phyloP scores from a whole-genome alignment of 2,329 filamentous ascomycete genomes.

The Rhytidhysteron rufulum region DNA sequence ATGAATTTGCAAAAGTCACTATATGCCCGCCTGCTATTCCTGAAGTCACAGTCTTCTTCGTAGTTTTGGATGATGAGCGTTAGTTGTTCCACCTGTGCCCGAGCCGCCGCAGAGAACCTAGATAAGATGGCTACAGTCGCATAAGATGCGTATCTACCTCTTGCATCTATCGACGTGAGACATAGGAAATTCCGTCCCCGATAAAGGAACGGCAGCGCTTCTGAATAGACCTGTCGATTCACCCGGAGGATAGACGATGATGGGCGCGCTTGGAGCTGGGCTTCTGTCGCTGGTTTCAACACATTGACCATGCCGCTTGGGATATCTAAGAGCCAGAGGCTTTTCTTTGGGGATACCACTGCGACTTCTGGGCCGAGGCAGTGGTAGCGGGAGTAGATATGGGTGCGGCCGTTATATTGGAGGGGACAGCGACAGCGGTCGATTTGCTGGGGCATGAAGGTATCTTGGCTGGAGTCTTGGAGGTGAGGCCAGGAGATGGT shows the following conservation, averaged over 20 bases:
- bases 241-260: conserved; percentile 11
- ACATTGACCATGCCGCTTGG: conserved; percentile 25
- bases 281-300: conserved; percentile 19
- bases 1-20: conserved; percentile 15
- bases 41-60: conserved; percentile 23
- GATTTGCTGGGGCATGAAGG: background rate
- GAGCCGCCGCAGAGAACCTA: conserved; percentile 10
- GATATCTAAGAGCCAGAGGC: conserved; percentile 22
- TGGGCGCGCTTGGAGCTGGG: conserved; percentile 14
- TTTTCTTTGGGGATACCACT: conserved; percentile 8
- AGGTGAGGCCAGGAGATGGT: background rate
- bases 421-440: background rate
- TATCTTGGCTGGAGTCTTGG: background rate
- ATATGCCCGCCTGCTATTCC: conserved; percentile 13
- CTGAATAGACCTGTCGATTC: conserved; percentile 18
- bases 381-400: conserved; percentile 28
- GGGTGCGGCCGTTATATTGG: conserved; percentile 3
- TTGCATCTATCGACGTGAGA: conserved; percentile 24
- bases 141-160: conserved; percentile 31
- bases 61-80: conserved; percentile 23
- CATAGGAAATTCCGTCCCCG: conserved; percentile 21
- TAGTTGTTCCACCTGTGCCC: conserved; percentile 15
- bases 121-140: conserved; percentile 24
- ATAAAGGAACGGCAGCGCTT: conserved; percentile 24
- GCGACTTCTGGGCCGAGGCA: conserved; percentile 21